Evolutionary conservation across 768 basidiomycete species (phyloP), one percentile per base, ranked within the genome.

Genomic region (Daedaleopsis sinensis): DNA sequence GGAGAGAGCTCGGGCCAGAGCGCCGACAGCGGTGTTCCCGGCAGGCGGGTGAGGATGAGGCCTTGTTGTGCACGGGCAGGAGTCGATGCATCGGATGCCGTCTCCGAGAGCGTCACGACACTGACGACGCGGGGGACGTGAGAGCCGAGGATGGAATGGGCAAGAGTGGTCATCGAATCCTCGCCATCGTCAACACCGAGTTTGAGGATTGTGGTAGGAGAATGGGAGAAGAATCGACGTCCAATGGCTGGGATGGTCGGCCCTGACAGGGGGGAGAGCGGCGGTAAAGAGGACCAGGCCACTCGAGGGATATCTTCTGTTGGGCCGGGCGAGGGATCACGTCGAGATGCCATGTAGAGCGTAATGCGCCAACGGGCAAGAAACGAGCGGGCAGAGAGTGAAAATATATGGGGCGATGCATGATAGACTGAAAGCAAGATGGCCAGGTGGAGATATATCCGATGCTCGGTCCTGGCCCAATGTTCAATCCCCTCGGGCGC

Each of bases 81-180:
- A 23, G 11, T 49, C 37, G 37, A 38, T 8, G 37, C 37, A 15
- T 49, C 48, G 19, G 19, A 24, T 16, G 48, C 11, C 19, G 23
- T 19, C n/a, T 23, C 9, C 18, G 3, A 16, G 51, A 37, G 12
- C 2, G 37, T 52, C 15, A 52, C 32, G 13, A 13, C 51, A 24
- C 51, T 15, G 13, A 35, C 10, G 27, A 52, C 51, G 9, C 51
- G 51, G 15, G 51, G 51, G 27, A 37, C 51, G 35, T 32, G 27
- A 12, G 18, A 13, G 10, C 51, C 35, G 27, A 52, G 51, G 35
- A 52, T 52, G 18, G 51, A 32, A 16, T 52, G 51, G 18, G 51
- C 51, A 15, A 52, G 16, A n/a, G 51, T 32, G 35, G 51, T 52
- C 51, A 52, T 52, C 13, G 35, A 16, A 24, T 52, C 51, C 51